Conservation (phyloP, 495 filamentous ascomycete species). For the Hypoxylon perforatum region DNA sequence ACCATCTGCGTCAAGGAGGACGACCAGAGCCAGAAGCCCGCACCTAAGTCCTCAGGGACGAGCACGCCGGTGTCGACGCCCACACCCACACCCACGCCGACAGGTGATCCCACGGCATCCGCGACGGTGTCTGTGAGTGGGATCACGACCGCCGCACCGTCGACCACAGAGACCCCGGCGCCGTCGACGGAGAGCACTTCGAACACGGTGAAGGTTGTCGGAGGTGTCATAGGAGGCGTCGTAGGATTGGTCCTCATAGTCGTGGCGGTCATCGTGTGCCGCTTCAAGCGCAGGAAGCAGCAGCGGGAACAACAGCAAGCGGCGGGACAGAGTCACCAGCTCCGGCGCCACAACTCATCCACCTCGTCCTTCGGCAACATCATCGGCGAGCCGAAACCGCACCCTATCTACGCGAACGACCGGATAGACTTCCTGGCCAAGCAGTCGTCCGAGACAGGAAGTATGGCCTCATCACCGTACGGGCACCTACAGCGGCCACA, state of each 20-base stretch:
- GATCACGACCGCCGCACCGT: slow-evolving; percentile 8
- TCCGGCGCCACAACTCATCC: slow-evolving; percentile 44
- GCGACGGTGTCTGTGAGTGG: slow-evolving; percentile 30
- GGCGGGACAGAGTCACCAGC: slow-evolving; percentile 10
- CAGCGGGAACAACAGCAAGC: slow-evolving; percentile 36
- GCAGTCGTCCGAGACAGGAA: slow-evolving; percentile 9
- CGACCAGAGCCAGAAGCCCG: slow-evolving; percentile 53
- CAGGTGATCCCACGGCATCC: slow-evolving; percentile 2
- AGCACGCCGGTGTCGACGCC: slow-evolving; percentile 43
- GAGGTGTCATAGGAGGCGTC: slow-evolving; percentile 45
- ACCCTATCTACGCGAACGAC: slow-evolving; percentile 45
- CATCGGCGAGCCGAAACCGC: slow-evolving; percentile 56
- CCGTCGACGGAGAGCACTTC: slow-evolving; percentile 22
- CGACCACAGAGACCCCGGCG: slow-evolving; percentile 22
- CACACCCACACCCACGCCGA: background rate
- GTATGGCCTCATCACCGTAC: slow-evolving; percentile 26
- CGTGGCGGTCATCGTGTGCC: slow-evolving; percentile 26
- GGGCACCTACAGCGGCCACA: slow-evolving; percentile 36
- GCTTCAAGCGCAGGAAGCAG: slow-evolving; percentile 35
- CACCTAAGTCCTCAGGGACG: slow-evolving; percentile 38
- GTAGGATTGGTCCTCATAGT: slow-evolving; percentile 38
- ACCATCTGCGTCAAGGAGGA: slow-evolving; percentile 53
- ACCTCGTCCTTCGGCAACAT: slow-evolving; percentile 59
- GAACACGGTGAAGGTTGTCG: slow-evolving; percentile 44
- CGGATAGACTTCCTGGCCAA: slow-evolving; percentile 53